Percentiles rank a stretch among this genome's conserved stretches.
Conservation (phyloP, 23 red algal genomes). For the Gracilaria gracilis region DNA sequence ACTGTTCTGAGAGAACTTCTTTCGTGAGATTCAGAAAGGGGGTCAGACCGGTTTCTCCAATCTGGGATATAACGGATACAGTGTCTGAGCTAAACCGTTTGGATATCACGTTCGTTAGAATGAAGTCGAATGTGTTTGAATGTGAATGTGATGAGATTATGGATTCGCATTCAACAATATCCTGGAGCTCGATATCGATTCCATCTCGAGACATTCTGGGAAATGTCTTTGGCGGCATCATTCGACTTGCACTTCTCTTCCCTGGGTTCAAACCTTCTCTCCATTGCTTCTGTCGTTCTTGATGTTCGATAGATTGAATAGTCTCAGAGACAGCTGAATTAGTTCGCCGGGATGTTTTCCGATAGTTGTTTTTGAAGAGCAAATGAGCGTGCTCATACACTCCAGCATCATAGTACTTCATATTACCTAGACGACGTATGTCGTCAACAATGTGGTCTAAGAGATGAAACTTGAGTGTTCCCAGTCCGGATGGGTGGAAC, state of each 20-base stretch:
- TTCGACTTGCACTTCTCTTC: neutral
- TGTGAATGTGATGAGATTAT: neutral
- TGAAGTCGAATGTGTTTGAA: neutral
- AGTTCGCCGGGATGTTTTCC: neutral
- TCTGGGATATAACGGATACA: neutral
- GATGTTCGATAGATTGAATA: slow-evolving; percentile 10
- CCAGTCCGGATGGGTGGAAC: neutral
- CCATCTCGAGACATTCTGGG: neutral
- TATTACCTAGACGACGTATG: slow-evolving; percentile 6
- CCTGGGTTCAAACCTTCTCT: neutral
- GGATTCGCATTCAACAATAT: neutral
- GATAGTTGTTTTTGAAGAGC: slow-evolving; percentile 24
- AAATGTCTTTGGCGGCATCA: neutral
- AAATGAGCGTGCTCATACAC: slow-evolving; percentile 29
- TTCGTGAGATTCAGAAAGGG: neutral
- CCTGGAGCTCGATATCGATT: neutral
- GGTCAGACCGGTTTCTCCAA: neutral
- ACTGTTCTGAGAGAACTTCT: neutral
- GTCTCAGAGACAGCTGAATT: neutral
- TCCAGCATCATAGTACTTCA: slow-evolving; percentile 29
- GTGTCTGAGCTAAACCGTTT: neutral
- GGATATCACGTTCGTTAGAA: neutral
- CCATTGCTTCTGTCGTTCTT: neutral
- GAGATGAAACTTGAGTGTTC: slow-evolving; percentile 42
- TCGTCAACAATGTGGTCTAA: slow-evolving; percentile 30